A percentile compares a stretch with the other conserved stretches of the same genome.
phyloP scores from a whole-genome alignment of 2,329 filamentous ascomycete genomes.

The Trichoderma afroharzianum region DNA sequence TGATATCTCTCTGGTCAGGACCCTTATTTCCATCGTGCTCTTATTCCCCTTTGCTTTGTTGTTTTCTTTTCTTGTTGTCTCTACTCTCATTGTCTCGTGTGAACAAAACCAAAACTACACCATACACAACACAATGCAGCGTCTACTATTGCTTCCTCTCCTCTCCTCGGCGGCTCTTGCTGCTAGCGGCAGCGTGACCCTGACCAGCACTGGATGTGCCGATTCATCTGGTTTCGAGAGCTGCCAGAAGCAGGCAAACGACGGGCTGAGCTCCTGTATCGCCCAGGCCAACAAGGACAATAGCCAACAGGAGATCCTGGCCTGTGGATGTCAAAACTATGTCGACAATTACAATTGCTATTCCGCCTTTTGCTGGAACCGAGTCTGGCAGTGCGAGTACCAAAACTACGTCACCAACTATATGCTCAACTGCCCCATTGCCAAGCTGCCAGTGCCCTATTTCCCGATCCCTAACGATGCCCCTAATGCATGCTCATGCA shows the following conservation, averaged over 20 bases:
- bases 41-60: not conserved
- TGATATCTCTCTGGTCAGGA: not conserved
- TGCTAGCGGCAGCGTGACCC: not conserved
- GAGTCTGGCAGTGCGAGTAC: conserved; percentile 38
- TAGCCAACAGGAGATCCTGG: conserved; percentile 20
- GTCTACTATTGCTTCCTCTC: not conserved
- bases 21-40: not conserved
- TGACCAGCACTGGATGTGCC: conserved; percentile 20
- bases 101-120: not conserved
- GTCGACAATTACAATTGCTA: conserved; percentile 34
- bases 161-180: not conserved
- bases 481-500: conserved; percentile 35
- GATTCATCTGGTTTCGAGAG: conserved; percentile 23
- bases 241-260: conserved; percentile 19
- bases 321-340: conserved; percentile 26
- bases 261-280: conserved; percentile 17
- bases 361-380: conserved; percentile 37
- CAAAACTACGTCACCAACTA: conserved; percentile 36
- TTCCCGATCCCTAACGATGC: conserved; percentile 35
- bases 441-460: conserved; percentile 34
- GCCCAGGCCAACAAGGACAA: conserved; percentile 20
- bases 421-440: conserved; percentile 29
- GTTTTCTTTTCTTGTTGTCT: not conserved
- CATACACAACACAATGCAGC: not conserved
- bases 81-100: not conserved